phyloP scores from a whole-genome alignment of 1,284 basidiomycete genomes.

The Ustilago shanxiensis region DNA sequence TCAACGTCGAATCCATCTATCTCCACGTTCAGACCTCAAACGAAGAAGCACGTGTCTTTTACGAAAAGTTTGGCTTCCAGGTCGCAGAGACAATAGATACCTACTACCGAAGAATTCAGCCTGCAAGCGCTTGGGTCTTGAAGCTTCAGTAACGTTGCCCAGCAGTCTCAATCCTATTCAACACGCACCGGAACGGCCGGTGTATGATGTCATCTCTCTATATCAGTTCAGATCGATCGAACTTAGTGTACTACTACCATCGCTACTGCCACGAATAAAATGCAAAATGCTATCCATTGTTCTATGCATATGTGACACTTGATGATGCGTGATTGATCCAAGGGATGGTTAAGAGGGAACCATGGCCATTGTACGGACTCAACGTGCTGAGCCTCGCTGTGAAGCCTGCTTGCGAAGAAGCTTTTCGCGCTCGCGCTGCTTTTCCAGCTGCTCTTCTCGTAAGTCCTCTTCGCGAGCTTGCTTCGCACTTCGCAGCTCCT shows the following conservation, averaged over 20 bases:
- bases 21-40: slow-evolving; percentile 71
- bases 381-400: slow-evolving; percentile 11
- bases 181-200: background rate
- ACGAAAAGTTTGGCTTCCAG: slow-evolving; percentile 70
- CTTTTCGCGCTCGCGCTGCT: slow-evolving; percentile 56
- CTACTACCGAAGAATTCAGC: slow-evolving; percentile 68
- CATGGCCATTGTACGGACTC: background rate
- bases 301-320: background rate
- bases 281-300: slow-evolving; percentile 7
- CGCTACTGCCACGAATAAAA: slow-evolving; percentile 1
- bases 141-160: slow-evolving; percentile 41
- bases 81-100: slow-evolving; percentile 59
- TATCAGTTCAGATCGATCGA: background rate
- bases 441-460: slow-evolving; percentile 56
- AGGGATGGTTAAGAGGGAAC: background rate
- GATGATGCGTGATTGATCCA: background rate
- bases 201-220: no score
- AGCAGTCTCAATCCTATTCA: background rate
- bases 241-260: slow-evolving; percentile 18
- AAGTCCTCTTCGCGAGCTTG: slow-evolving; percentile 61
- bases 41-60: slow-evolving; percentile 68
- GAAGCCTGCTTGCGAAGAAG: slow-evolving; percentile 33
- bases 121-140: slow-evolving; percentile 70
- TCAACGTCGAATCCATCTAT: slow-evolving; percentile 64
- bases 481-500: slow-evolving; percentile 59